Percentiles rank a stretch among this genome's conserved stretches.
phyloP scores from a whole-genome alignment of 2,329 filamentous ascomycete species.

The Hymenoscyphus fraxineus region DNA sequence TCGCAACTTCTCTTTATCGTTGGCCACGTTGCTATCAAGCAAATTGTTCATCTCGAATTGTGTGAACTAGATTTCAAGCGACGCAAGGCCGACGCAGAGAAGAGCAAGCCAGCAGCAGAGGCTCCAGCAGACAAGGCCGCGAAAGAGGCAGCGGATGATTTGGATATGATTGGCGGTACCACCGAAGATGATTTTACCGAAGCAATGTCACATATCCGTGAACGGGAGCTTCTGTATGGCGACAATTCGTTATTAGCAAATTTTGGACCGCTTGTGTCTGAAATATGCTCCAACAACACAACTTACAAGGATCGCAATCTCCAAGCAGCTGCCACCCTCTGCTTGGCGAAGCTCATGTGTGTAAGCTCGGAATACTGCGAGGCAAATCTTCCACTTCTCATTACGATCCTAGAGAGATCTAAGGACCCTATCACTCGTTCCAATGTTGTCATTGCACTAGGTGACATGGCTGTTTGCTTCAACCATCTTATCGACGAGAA shows the following conservation, averaged over 20 bases:
- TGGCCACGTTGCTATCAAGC: slow-evolving; percentile 95
- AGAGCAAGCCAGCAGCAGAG: slow-evolving; percentile 46
- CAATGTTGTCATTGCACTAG: slow-evolving; percentile 93
- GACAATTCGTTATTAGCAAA: slow-evolving; percentile 79
- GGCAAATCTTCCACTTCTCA: slow-evolving; percentile 83
- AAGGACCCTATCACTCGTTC: slow-evolving; percentile 88
- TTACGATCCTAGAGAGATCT: slow-evolving; percentile 96
- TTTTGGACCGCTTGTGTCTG: slow-evolving; percentile 86
- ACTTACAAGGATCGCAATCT: slow-evolving; percentile 85
- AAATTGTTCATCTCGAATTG: slow-evolving; percentile 97
- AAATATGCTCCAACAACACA: slow-evolving; percentile 93
- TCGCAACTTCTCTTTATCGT: slow-evolving; percentile 94
- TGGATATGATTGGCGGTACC: slow-evolving; percentile 94
- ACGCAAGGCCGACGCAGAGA: slow-evolving; percentile 85
- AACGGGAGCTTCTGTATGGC: slow-evolving; percentile 80
- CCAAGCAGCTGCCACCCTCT: slow-evolving; percentile 89
- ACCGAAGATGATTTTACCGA: slow-evolving; percentile 93
- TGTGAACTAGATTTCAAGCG: slow-evolving; percentile 98
- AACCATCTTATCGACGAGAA: slow-evolving; percentile 99
- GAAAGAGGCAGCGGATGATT: slow-evolving; percentile 74
- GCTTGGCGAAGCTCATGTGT: slow-evolving; percentile 97
- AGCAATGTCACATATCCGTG: slow-evolving; percentile 78
- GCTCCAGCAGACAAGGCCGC: slow-evolving; percentile 49
- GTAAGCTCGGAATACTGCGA: slow-evolving; percentile 97
- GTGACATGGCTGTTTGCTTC: slow-evolving; percentile 99